Conservation (phyloP, 345 rosid genomes). For the Lepidium sativum region DNA sequence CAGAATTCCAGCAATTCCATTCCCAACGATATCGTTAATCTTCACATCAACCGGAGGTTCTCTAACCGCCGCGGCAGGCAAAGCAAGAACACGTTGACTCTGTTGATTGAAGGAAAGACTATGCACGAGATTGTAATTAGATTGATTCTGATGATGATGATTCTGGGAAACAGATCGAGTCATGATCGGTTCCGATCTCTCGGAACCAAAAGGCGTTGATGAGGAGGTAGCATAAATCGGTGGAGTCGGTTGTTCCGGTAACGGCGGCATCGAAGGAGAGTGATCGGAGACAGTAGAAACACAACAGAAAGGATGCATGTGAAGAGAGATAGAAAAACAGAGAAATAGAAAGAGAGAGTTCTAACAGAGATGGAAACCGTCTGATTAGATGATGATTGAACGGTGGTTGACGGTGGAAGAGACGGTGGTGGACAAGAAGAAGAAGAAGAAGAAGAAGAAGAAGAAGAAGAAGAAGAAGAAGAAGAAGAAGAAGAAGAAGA, state of each 20-base stretch:
- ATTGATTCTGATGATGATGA: not conserved
- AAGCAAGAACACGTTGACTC: slow-evolving; percentile 14
- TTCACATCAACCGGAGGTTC: slow-evolving; percentile 59
- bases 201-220: slow-evolving; percentile 2
- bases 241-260: slow-evolving; percentile 20
- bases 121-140: slow-evolving; percentile 6
- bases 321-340: not conserved
- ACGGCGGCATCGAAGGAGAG: slow-evolving; percentile 31
- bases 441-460: too few species aligned
- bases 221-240: slow-evolving; percentile 1
- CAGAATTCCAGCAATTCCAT: slow-evolving; percentile 77
- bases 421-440: slow-evolving; percentile 1
- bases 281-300: slow-evolving; percentile 45
- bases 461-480: too few species aligned
- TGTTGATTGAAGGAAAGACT: slow-evolving; percentile 24
- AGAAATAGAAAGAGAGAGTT: not conserved
- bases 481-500: too few species aligned
- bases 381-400: slow-evolving; percentile 7
- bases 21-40: slow-evolving; percentile 81
- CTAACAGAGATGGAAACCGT: not conserved
- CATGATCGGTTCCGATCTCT: slow-evolving; percentile 27
- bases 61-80: slow-evolving; percentile 12
- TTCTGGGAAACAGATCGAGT: slow-evolving; percentile 30
- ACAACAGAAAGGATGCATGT: slow-evolving; percentile 67
- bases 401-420: slow-evolving; percentile 10